Evolutionary conservation across 352 stramenopile genomes (phyloP).

Genomic region (Phytophthora palmivora): DNA sequence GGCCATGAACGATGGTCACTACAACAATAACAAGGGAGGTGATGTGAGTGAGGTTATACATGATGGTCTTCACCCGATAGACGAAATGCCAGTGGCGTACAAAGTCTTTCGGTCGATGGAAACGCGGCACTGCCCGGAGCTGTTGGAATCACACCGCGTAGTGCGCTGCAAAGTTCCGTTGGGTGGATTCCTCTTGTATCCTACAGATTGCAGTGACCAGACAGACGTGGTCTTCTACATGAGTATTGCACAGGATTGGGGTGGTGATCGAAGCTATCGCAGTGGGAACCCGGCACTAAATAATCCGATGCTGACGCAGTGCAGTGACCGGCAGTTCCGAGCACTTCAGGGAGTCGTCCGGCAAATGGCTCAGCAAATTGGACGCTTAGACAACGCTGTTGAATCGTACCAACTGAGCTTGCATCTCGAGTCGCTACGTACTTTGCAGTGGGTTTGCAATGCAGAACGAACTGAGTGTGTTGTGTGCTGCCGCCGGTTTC

Average conservation of each 20-base stretch:
- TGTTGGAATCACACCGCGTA: constrained; percentile 69
- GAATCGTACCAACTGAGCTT: constrained; percentile 70
- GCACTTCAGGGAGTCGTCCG: constrained; percentile 62
- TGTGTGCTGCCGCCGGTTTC: constrained; percentile 72
- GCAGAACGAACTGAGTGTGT: constrained; percentile 58
- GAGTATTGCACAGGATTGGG: constrained; percentile 42
- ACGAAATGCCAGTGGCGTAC: constrained; percentile 60
- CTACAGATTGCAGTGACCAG: constrained; percentile 57
- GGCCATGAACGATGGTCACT: constrained; percentile 29
- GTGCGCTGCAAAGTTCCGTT: constrained; percentile 67
- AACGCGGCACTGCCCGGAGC: constrained; percentile 67
- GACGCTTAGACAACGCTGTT: constrained; percentile 61
- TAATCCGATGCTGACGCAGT: constrained; percentile 25
- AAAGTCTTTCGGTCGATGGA: constrained; percentile 80
- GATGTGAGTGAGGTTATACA: not conserved
- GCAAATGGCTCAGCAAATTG: constrained; percentile 62
- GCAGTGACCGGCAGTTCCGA: constrained; percentile 68
- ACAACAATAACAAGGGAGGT: constrained; percentile 50
- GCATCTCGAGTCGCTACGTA: constrained; percentile 60
- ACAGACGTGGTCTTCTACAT: constrained; percentile 87
- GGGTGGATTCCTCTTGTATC: constrained; percentile 74
- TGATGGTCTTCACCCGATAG: constrained; percentile 24
- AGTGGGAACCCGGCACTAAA: constrained; percentile 3
- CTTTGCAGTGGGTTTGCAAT: constrained; percentile 67
- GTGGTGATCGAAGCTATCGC: constrained; percentile 10